A percentile compares a stretch with the other conserved stretches of the same genome.
Conservation (phyloP, 176 grass and related monocot species). For the Hsuehochloa calcarea region DNA sequence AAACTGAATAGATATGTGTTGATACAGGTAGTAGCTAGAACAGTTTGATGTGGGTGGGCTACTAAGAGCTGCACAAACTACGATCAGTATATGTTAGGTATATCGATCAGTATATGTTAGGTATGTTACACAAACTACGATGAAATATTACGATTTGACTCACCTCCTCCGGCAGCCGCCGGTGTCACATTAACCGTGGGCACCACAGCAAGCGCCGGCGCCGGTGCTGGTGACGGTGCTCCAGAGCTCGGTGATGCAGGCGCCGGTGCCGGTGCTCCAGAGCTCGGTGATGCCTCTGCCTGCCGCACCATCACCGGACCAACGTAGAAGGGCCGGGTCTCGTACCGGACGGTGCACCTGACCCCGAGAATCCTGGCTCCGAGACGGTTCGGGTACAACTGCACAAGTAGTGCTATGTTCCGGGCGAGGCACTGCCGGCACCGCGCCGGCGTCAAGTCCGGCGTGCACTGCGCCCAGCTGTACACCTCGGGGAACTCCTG, state of each 20-base stretch:
- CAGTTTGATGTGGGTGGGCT: too few relatives aligned
- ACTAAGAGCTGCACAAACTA: neutral
- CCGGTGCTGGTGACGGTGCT: too few relatives aligned
- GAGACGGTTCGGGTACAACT: neutral
- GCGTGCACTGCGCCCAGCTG: constrained; percentile 56
- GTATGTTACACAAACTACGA: too few relatives aligned
- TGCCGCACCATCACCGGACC: neutral
- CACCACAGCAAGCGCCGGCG: too few relatives aligned
- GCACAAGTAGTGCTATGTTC: neutral
- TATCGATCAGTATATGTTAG: too few relatives aligned
- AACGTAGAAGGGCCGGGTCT: constrained; percentile 30
- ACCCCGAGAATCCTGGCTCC: constrained; percentile 31
- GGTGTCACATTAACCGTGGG: too few relatives aligned
- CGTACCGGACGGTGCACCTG: constrained; percentile 46
- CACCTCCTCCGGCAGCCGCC: too few relatives aligned
- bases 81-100: too few relatives aligned
- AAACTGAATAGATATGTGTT: neutral
- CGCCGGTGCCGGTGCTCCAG: neutral
- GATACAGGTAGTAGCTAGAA: too few relatives aligned
- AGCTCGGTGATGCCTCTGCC: neutral
- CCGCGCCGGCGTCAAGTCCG: constrained; percentile 18
- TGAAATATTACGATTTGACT: too few relatives aligned
- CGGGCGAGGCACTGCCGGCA: constrained; percentile 43
- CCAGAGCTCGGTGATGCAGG: neutral
- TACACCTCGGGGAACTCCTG: constrained; percentile 43